Evolutionary conservation across 1,284 basidiomycete species (phyloP), one percentile per base, ranked within the genome.

Genomic region (Boletus calvinii): DNA sequence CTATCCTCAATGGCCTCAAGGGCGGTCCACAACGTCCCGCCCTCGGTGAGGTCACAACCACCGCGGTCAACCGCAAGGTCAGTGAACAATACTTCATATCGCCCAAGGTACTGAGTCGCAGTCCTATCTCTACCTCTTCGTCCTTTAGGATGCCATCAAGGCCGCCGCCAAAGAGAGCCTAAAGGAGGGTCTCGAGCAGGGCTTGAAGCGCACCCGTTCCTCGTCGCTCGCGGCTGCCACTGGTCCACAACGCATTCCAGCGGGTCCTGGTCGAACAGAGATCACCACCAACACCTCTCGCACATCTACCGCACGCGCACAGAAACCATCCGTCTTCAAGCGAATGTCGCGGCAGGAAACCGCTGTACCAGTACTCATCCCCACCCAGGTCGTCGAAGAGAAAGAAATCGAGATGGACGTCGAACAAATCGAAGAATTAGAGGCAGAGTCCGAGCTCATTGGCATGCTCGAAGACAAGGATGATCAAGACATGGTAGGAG

Each of bases 41-140:
- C 48, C 77, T 90, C 49, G 78, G 80, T 55, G 88, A 90, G 72
- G 85, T 90, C 55, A 85, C 84, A 18, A 79, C 77, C 31, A 77
- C 76, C 49, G 83, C 86, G 54, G 80, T 89, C 47, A 90, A 89
- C 69, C 81, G 84, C 66, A 89, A 85, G 74, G 87, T 85, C 67
- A 60, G 78, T 74, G 9, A 47, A 26, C 49, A 18, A 41, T 39
- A 5, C 11, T 46, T 55, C 48, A 46, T 46, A 40, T 39, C 39
- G 46, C 46, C 34, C 30, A 40, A 15, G 1, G 42, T 24, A 31
- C 55, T 59, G 9, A 64, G 18, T 29, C 40, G 77, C 6, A 15
- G 2, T 34, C 29, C 17, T 32, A 15, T 17, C 10, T 1, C 24
- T 18, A 4, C n/a, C n/a, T 9, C 13, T 5, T 24, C 35, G 12